phyloP scores from a whole-genome alignment of 176 grass and related monocot genomes.

The bread wheat (Triticum aestivum) region IWGSC_CS_RefSeq_v2.1 NC_057806.1:624635137-624635636 shows the following conservation, averaged over 20 bases:
- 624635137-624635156: not conserved
- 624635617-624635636: not conserved
- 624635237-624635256: constrained; percentile 94
- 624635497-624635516: constrained; percentile 87
- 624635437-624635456: not conserved
- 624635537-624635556: constrained; percentile 83
- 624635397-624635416: constrained; percentile 57
- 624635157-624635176: not conserved
- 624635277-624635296: constrained; percentile 94
- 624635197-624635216: constrained; percentile 80
- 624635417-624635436: not conserved
- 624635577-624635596: constrained; percentile 94
- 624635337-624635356: constrained; percentile 94
- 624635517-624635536: constrained; percentile 79
- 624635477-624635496: constrained; percentile 16
- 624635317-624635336: constrained; percentile 86
- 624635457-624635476: not conserved
- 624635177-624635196: constrained; percentile 46
- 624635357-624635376: constrained; percentile 95
- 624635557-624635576: constrained; percentile 80
- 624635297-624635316: constrained; percentile 69
- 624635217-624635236: constrained; percentile 96
- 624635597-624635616: constrained; percentile 69
- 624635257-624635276: constrained; percentile 88
- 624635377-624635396: constrained; percentile 93